Evolutionary conservation across 2,329 filamentous ascomycete genomes (phyloP).

Genomic region (Ceratocystis cubensis): DNA sequence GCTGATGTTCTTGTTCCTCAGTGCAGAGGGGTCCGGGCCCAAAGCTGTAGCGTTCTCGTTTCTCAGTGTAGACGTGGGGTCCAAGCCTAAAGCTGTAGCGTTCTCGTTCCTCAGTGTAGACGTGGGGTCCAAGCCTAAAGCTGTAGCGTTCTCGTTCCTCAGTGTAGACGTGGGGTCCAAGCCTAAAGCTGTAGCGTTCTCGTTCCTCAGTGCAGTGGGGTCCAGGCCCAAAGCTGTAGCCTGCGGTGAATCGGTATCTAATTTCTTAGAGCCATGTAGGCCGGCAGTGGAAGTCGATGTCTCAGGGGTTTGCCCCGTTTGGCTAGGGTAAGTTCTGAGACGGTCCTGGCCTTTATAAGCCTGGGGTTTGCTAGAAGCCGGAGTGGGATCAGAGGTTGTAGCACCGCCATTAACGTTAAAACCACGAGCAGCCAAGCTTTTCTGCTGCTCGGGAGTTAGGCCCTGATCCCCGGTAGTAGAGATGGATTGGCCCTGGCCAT

Average conservation of each 20-base stretch:
- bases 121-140: no score
- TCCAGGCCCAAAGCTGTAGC: not conserved
- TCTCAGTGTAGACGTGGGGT: not conserved
- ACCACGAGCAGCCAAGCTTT: conserved; percentile 9
- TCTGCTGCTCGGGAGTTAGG: conserved; percentile 1
- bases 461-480: not conserved
- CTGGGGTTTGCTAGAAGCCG: not conserved
- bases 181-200: no score
- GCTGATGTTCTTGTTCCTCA: conserved; percentile 12
- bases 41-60: not conserved
- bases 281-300: not conserved
- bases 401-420: not conserved
- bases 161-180: rapidly evolving
- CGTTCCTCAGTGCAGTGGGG: no score
- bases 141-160: no score
- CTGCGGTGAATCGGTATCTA: conserved; percentile 8
- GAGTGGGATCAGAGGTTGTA: not conserved
- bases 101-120: not conserved
- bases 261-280: conserved; percentile 9
- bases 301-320: not conserved
- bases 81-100: no score
- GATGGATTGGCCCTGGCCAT: conserved; percentile 3
- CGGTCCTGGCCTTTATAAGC: conserved; percentile 1
- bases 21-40: not conserved
- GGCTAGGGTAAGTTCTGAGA: not conserved